Percentiles rank a stretch among this genome's conserved stretches.
These are phyloP conservation scores for Clonostachys sp. DNA, from an alignment of 2,329 filamentous ascomycete genomes.

Conservation along the genomic window DNA sequence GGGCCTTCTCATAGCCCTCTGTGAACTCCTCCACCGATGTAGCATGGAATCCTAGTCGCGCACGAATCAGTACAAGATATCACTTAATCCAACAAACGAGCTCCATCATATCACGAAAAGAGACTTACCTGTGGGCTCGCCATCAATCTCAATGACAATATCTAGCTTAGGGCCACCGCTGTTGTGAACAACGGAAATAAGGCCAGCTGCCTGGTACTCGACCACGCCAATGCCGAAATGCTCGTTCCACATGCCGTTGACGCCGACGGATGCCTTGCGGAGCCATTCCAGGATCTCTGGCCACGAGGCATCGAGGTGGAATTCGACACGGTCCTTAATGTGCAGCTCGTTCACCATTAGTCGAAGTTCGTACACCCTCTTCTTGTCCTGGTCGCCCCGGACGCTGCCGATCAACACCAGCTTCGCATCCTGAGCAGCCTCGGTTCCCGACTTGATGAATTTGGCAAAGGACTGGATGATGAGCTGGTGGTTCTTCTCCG, in stretches of 20 bases:
- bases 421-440: conserved; percentile 51
- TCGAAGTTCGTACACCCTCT: conserved; percentile 81
- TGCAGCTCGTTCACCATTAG: conserved; percentile 81
- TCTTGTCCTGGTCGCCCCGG: conserved; percentile 76
- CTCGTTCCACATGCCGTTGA: conserved; percentile 99
- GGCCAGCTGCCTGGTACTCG: conserved; percentile 92
- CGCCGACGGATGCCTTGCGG: conserved; percentile 72
- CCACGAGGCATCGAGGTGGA: conserved; percentile 88
- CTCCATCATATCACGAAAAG: too few species aligned
- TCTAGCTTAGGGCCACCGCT: conserved; percentile 90
- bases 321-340: conserved; percentile 79
- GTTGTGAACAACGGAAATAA: conserved; percentile 90
- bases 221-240: conserved; percentile 98
- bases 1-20: conserved; percentile 70
- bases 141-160: conserved; percentile 80
- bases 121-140: conserved; percentile 66
- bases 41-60: conserved; percentile 70
- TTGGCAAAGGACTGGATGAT: conserved; percentile 80
- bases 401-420: conserved; percentile 89
- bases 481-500: conserved; percentile 92
- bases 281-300: conserved; percentile 79
- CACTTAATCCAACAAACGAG: too few species aligned
- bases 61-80: too few species aligned
- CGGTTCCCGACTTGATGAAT: conserved; percentile 55
- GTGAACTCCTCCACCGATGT: conserved; percentile 77